Evolutionary conservation across 208 protist species (phyloP).

Genomic region (Trypanosoma boissoni): DNA sequence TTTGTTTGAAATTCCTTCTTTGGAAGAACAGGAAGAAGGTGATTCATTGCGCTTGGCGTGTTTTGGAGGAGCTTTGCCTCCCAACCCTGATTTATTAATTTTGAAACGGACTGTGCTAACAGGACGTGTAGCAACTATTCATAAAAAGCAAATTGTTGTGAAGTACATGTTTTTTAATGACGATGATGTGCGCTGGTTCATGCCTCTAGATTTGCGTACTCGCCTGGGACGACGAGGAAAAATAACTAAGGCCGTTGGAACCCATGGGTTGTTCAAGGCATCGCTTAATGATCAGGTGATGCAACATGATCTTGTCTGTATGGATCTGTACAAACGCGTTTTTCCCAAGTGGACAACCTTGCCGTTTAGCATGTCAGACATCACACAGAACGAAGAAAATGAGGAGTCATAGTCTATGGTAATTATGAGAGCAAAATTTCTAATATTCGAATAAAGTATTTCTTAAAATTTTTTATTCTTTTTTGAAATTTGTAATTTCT

Average conservation of each 20-base stretch:
- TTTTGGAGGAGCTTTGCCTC: slow-evolving; percentile 73
- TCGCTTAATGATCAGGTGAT: slow-evolving; percentile 93
- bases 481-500: slow-evolving; percentile 9
- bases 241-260: slow-evolving; percentile 95
- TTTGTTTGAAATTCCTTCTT: slow-evolving; percentile 80
- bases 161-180: slow-evolving; percentile 95
- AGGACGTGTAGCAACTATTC: slow-evolving; percentile 82
- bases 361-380: slow-evolving; percentile 68
- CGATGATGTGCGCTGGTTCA: slow-evolving; percentile 97
- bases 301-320: slow-evolving; percentile 96
- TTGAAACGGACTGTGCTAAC: slow-evolving; percentile 78
- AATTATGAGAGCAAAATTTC: too few relatives aligned
- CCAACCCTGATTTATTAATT: slow-evolving; percentile 80
- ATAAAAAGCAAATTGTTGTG: slow-evolving; percentile 93
- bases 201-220: slow-evolving; percentile 96
- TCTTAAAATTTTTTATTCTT: slow-evolving; percentile 5
- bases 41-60: slow-evolving; percentile 67
- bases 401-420: slow-evolving; percentile 32
- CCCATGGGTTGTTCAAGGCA: slow-evolving; percentile 96
- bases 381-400: slow-evolving; percentile 28
- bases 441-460: slow-evolving; percentile 16
- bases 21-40: slow-evolving; percentile 77
- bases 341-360: slow-evolving; percentile 93
- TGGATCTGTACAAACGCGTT: slow-evolving; percentile 97
- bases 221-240: slow-evolving; percentile 93